Base-by-base conservation (phyloP, 139 green algal species). In the Chlorella sp. region DNA sequence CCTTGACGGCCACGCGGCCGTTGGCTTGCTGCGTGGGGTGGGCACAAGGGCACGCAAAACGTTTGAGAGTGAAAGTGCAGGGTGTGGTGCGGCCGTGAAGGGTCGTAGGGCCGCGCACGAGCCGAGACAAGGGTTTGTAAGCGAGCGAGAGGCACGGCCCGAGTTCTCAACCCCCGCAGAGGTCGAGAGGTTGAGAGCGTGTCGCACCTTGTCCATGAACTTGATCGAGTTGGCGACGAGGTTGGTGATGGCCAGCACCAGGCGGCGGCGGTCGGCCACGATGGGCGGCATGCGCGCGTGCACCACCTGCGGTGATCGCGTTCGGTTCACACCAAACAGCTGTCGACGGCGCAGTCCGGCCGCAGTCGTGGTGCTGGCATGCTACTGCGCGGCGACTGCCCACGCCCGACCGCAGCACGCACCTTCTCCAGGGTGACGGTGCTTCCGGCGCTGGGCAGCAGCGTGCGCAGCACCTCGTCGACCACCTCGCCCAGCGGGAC, bases 181-280 rank as follows among this genome's bases (percentile, higher is more conserved):
- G n/a, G n/a, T 74, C 35, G 35, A 70, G 22, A 85, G 76, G 24
- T 69, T 71, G 31, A 80, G 74, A 3, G 42, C 49, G 49, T 67
- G 31, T 10, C 36, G 29, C 49, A 71, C 78, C 80, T 74, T 70
- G 24, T 87, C 73, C 0, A 83, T 90, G 75, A 90, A 90, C 78
- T 90, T 90, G 30, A 79, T 62, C 29, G 83, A 76, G 72, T 89
- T 90, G 34, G 82, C 85, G n/a, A 68, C 62, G n/a, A 68, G 31
- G 62, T 68, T 68, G 27, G 29, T 49, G 30, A 68, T 36, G 62
- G 26, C 62, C 49, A 86, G 83, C 26, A 85, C 60, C 22, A 89
- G 49, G 32, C 86, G 75, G 31, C 66, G 62, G 31, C 74, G 69
- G 75, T 91, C 83, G 17, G 62, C 83, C 24, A 83, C 63, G 22